Base-by-base conservation (phyloP, 768 basidiomycete species). In the Cystobasidium tubakii region DNA sequence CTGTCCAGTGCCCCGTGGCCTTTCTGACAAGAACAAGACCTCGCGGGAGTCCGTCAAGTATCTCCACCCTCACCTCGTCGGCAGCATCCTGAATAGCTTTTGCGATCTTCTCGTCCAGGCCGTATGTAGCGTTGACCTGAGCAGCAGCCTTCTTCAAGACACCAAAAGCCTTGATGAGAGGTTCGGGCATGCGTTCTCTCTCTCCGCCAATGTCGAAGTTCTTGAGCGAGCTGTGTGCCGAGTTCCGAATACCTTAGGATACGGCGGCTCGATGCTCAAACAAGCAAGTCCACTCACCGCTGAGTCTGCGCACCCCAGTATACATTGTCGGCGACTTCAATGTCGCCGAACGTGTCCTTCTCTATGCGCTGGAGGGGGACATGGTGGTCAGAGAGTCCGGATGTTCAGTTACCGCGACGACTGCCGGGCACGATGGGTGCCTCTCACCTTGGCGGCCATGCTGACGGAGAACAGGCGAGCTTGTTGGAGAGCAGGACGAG, bases 281-380 rank as follows among this genome's bases (percentile, higher is more conserved):
- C n/a, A n/a, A n/a, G n/a, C n/a, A n/a, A n/a, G n/a, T n/a, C n/a
- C n/a, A n/a, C 69, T 23, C 77, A 89, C 90, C 96, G 86, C 80
- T 98, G 95, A 17, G 96, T 99, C 82, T 98, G 96, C 21, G 94
- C 94, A 74, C 96, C 96, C 92, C 94, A 99, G 83, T 98, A 97
- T 73, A 89, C 87, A 74, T 90, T 88, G 19, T 86, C 86, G 29
- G 90, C 89, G 29, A 99, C 96, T 77, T 90, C 86, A 46, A 99
- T 86, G 75, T 93, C 91, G 39, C 96, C 96, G 81, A 99, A 98
- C 1, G 96, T 97, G 82, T 98, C 96, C 27, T 55, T 74, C 29
- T 62, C 73, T 29, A 42, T 46, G 19, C 72, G 33, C 70, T 74
- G 72, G 6, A 13, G 44, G 36, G 12, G 31, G 33, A 12, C 3